Percentiles rank a stretch among this genome's conserved stretches.
phyloP scores from a whole-genome alignment of 1,139 yeast species.

The Eremothecium coryli region DNA sequence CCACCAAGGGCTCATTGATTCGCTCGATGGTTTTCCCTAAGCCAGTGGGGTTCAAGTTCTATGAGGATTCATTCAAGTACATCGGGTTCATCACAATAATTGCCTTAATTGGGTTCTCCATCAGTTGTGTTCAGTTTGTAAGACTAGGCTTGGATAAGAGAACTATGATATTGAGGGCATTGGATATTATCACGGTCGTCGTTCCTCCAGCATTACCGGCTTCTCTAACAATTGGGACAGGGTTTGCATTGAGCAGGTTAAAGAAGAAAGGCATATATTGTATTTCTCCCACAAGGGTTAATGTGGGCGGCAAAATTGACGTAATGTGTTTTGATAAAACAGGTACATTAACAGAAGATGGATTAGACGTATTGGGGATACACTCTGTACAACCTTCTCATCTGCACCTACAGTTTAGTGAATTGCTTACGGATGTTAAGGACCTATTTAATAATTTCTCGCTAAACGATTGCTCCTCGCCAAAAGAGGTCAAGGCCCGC shows the following conservation, averaged over 20 bases:
- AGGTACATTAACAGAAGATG: constrained; percentile 95
- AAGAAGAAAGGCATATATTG: constrained; percentile 67
- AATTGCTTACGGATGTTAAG: constrained; percentile 34
- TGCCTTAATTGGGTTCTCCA: constrained; percentile 74
- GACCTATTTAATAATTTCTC: constrained; percentile 28
- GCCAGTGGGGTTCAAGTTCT: constrained; percentile 88
- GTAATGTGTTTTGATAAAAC: constrained; percentile 91
- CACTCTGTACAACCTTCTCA: constrained; percentile 43
- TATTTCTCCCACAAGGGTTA: constrained; percentile 87
- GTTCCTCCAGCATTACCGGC: constrained; percentile 99
- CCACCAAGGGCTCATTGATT: constrained; percentile 91
- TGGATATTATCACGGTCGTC: constrained; percentile 90
- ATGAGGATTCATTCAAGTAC: constrained; percentile 87
- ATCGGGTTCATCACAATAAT: constrained; percentile 89
- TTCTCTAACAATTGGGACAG: constrained; percentile 90
- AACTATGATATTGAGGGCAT: constrained; percentile 73
- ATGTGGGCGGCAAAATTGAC: constrained; percentile 89
- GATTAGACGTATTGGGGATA: constrained; percentile 83
- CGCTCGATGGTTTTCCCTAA: constrained; percentile 95
- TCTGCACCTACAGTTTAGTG: constrained; percentile 46
- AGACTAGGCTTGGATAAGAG: constrained; percentile 60
- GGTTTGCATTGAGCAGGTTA: constrained; percentile 75
- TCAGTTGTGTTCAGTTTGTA: constrained; percentile 77
- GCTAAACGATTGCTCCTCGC: constrained; percentile 25
- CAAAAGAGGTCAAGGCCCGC: constrained; percentile 21